Percentiles rank a stretch among this genome's conserved stretches.
Conservation (phyloP, 2,329 filamentous ascomycete species). For the Pyricularia sp. region DNA sequence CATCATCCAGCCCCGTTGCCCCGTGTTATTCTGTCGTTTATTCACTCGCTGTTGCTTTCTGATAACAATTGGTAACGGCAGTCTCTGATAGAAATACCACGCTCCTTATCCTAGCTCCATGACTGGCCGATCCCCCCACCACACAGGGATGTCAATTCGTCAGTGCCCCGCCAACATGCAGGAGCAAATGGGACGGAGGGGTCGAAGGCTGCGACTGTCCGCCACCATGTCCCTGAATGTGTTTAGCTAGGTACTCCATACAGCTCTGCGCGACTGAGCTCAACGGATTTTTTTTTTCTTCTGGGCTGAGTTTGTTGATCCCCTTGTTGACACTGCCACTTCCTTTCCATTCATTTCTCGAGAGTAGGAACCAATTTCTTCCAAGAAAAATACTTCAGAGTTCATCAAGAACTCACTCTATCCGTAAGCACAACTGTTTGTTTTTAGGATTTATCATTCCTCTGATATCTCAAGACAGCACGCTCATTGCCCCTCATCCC, state of each 20-base stretch:
- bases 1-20: background rate
- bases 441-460: background rate
- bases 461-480: background rate
- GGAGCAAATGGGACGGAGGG: background rate
- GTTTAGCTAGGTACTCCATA: background rate
- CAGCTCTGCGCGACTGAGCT: background rate
- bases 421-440: background rate
- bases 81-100: background rate
- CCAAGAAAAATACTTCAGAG: background rate
- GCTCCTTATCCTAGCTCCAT: background rate
- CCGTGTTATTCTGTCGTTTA: background rate
- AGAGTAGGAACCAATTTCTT: background rate
- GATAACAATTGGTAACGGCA: background rate
- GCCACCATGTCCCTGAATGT: background rate
- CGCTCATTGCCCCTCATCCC: background rate
- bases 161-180: background rate
- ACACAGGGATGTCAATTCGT: background rate
- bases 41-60: background rate
- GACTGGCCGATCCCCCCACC: background rate
- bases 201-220: background rate
- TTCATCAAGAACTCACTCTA: background rate
- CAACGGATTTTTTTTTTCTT: constrained; percentile 1
- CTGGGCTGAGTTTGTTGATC: background rate
- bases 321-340: background rate
- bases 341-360: background rate